These are phyloP conservation scores for Styphnolobium japonicum DNA, from an alignment of 306 rosid genomes.

Conservation along the genomic window DNA sequence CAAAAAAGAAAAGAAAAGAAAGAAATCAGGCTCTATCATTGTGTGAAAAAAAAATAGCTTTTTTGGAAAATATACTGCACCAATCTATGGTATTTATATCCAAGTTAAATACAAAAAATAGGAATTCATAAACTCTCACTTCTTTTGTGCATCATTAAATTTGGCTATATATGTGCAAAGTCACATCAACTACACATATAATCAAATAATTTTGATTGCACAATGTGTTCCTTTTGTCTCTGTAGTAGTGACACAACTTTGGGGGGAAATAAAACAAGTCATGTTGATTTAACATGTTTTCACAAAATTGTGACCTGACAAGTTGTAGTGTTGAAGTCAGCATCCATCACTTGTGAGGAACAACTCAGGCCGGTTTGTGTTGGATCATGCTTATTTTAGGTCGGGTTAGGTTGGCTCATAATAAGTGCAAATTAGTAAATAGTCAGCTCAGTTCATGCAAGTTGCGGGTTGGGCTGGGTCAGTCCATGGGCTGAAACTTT, in stretches of 20 bases:
- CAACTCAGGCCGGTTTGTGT: no score
- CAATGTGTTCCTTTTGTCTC: no score
- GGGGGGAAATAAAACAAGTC: neutral
- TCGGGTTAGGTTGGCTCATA: no score
- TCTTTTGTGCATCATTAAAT: neutral
- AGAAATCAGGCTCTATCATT: neutral
- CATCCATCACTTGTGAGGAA: slow-evolving; percentile 13
- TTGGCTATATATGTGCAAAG: neutral
- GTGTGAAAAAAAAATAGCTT: neutral
- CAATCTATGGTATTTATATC: neutral
- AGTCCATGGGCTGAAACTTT: no score
- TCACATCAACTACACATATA: neutral
- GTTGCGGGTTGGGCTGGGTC: no score
- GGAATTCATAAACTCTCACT: neutral
- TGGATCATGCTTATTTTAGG: no score
- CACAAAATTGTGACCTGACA: neutral
- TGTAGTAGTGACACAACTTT: neutral
- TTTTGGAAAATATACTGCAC: neutral
- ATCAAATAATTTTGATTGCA: neutral
- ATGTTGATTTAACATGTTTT: neutral
- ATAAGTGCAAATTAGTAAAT: no score
- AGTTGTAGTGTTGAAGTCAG: neutral
- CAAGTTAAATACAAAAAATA: neutral
- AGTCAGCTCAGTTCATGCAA: no score
- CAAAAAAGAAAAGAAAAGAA: no score